Conservation (phyloP, 176 grass and related monocot species). For the Paspalum notatum region DNA sequence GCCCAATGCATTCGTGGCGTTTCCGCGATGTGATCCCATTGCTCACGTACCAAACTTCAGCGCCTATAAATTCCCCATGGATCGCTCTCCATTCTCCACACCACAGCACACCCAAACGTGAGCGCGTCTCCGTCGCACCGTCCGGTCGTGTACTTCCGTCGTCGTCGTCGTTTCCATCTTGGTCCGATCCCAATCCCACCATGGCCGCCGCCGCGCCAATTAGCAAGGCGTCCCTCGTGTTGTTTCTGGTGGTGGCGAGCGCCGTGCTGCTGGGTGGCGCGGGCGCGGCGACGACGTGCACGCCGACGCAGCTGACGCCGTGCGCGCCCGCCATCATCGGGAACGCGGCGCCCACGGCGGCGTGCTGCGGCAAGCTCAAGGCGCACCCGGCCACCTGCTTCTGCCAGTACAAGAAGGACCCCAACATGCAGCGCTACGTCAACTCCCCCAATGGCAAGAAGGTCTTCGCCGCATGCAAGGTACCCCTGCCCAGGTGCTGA, state of each 20-base stretch:
- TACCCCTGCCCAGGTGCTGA: constrained; percentile 47
- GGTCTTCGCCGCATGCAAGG: constrained; percentile 62
- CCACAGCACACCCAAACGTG: background rate
- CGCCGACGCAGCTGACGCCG: constrained; percentile 65
- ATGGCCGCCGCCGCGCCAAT: no score
- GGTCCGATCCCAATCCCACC: no score
- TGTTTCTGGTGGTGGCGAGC: constrained; percentile 3
- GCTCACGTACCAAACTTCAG: constrained; percentile 24
- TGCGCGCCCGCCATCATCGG: constrained; percentile 74
- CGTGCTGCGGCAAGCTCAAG: constrained; percentile 79
- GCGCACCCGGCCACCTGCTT: constrained; percentile 78
- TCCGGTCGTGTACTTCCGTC: no score
- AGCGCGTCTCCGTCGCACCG: background rate
- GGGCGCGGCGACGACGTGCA: constrained; percentile 50
- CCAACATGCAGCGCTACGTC: constrained; percentile 70
- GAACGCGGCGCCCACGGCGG: constrained; percentile 47
- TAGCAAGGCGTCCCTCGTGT: no score
- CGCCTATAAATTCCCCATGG: constrained; percentile 28
- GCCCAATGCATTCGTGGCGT: background rate
- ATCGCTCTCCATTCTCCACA: background rate
- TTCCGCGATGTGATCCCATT: background rate
- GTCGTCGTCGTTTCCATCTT: no score
- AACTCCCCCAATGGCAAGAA: constrained; percentile 94
- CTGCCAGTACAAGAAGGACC: constrained; percentile 83
- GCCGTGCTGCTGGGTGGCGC: constrained; percentile 20